Conservation (phyloP, 176 grass and related monocot genomes). For the Miscanthus lutarioriparius region DNA sequence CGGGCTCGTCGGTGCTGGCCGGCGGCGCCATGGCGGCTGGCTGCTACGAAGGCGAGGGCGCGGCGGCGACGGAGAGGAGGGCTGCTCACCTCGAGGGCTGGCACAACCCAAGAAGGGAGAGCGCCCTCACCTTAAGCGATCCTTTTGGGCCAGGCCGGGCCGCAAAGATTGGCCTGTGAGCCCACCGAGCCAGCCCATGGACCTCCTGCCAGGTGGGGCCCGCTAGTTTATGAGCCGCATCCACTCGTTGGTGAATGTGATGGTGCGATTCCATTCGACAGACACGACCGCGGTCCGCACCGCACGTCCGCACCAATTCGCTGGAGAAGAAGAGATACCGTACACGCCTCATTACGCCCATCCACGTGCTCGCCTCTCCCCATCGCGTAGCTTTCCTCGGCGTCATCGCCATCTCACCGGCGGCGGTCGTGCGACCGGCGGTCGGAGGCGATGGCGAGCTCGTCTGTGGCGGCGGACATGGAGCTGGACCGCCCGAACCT, state of each 20-base stretch:
- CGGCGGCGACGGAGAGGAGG: constrained; percentile 1
- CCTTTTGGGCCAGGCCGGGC: not conserved
- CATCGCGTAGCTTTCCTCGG: constrained; percentile 37
- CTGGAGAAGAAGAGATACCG: not conserved
- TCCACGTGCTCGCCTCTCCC: not conserved
- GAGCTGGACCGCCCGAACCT: constrained; percentile 83
- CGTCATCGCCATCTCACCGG: constrained; percentile 22
- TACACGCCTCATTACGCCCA: constrained; percentile 35
- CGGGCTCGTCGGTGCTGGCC: constrained; percentile 25
- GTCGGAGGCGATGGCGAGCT: constrained; percentile 24
- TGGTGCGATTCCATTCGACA: not conserved
- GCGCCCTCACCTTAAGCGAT: not conserved
- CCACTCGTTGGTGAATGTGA: not conserved
- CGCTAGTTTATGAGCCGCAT: constrained; percentile 15
- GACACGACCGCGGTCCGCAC: not conserved
- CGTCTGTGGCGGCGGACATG: constrained; percentile 58
- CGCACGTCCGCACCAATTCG: not conserved
- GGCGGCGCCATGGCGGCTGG: constrained; percentile 50
- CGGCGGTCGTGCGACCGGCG: not conserved
- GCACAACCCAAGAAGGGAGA: not conserved
- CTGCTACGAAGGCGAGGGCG: not conserved
- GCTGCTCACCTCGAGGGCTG: not conserved
- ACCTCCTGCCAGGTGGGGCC: not conserved
- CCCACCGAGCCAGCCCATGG: not conserved
- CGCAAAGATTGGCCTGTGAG: not conserved